A percentile compares a stretch with the other conserved stretches of the same genome.
These are phyloP conservation scores for Zoysia japonica DNA, from an alignment of 176 grass and related monocot genomes.

Conservation along the genomic window DNA sequence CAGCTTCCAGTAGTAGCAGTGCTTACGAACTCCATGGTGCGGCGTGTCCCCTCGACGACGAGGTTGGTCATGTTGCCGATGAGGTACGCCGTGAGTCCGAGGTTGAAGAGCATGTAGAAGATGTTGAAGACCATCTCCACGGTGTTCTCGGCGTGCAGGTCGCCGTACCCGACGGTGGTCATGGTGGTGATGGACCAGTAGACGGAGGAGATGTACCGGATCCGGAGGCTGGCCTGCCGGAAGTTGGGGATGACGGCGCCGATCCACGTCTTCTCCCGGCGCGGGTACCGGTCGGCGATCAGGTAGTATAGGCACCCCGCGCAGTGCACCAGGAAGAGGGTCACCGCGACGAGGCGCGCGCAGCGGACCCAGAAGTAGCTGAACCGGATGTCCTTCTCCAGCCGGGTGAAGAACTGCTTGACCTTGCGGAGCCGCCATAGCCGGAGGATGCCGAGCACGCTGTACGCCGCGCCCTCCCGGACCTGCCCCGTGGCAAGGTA, in stretches of 20 bases:
- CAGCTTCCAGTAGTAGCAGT: background rate
- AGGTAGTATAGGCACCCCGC: constrained; percentile 88
- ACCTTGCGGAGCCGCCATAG: constrained; percentile 92
- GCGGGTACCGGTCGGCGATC: constrained; percentile 77
- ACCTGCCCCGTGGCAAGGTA: constrained; percentile 71
- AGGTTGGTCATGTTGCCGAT: constrained; percentile 99
- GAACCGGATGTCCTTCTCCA: constrained; percentile 98
- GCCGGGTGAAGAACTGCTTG: constrained; percentile 93
- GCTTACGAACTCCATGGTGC: constrained; percentile 98
- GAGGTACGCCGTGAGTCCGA: constrained; percentile 87
- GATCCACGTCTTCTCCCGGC: constrained; percentile 88
- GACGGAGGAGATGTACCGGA: constrained; percentile 82
- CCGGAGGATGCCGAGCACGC: constrained; percentile 71
- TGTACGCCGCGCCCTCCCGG: constrained; percentile 55
- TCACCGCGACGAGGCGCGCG: constrained; percentile 64
- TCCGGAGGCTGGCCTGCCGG: constrained; percentile 70
- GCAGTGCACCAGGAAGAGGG: constrained; percentile 88
- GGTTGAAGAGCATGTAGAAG: constrained; percentile 98
- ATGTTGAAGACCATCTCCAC: constrained; percentile 98
- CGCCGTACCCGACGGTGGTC: constrained; percentile 98
- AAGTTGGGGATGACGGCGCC: constrained; percentile 85
- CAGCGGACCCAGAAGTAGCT: constrained; percentile 97
- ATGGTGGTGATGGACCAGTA: constrained; percentile 99
- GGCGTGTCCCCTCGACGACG: constrained; percentile 92
- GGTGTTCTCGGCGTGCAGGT: constrained; percentile 88